phyloP scores from a whole-genome alignment of 176 grass and related monocot species.

The Ensete ventricosum region DNA sequence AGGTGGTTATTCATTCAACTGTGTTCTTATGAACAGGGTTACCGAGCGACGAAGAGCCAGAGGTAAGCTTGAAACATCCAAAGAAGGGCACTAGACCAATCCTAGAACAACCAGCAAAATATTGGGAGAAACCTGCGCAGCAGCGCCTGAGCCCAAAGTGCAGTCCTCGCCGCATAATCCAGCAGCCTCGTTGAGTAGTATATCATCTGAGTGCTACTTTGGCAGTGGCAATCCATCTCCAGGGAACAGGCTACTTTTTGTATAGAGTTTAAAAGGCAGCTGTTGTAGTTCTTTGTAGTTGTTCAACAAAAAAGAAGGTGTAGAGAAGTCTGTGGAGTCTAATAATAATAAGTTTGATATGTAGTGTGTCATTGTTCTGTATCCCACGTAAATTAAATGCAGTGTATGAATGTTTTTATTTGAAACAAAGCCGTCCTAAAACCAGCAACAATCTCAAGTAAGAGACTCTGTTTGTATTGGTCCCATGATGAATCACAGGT shows the following conservation, averaged over 20 bases:
- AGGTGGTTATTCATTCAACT: too few species aligned
- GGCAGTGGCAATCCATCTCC: background rate
- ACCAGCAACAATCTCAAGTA: too few species aligned
- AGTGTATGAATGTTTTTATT: too few species aligned
- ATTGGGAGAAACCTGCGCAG: constrained; percentile 39
- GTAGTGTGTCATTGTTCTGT: too few species aligned
- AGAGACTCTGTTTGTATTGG: too few species aligned
- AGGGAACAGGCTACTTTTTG: background rate
- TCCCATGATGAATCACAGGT: too few species aligned
- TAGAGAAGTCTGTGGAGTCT: too few species aligned
- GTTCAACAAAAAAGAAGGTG: background rate
- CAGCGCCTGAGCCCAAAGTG: constrained; percentile 30
- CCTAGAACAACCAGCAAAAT: constrained; percentile 22
- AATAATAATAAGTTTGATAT: too few species aligned
- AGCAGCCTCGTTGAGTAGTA: constrained; percentile 65
- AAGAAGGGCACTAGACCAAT: constrained; percentile 10
- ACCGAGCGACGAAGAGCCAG: constrained; percentile 28
- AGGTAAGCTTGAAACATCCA: constrained; percentile 32
- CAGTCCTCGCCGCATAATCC: constrained; percentile 38
- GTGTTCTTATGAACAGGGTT: background rate
- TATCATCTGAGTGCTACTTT: background rate
- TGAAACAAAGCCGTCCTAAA: too few species aligned
- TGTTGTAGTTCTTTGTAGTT: background rate
- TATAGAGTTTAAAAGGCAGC: background rate
- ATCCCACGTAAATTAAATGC: too few species aligned